These are phyloP conservation scores for Umbelopsis sp. DNA, from an alignment of 192 early-diverging fungal species.

Conservation along the genomic window DNA sequence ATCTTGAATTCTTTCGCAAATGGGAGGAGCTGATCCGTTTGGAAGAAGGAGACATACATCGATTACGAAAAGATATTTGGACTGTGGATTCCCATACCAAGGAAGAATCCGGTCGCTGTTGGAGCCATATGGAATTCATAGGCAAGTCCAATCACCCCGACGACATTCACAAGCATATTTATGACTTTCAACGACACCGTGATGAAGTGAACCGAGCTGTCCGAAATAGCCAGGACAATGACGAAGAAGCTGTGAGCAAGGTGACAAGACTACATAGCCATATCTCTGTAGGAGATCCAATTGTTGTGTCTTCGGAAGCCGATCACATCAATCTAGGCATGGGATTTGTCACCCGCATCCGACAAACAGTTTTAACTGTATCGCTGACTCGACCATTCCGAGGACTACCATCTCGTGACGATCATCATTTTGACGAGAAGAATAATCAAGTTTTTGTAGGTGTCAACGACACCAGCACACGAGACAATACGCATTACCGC, in stretches of 20 bases:
- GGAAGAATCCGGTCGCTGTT: slow-evolving; percentile 40
- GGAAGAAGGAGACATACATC: slow-evolving; percentile 73
- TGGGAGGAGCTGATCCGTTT: slow-evolving; percentile 77
- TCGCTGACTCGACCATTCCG: slow-evolving; percentile 64
- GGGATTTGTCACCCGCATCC: slow-evolving; percentile 69
- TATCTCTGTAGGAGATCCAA: slow-evolving; percentile 71
- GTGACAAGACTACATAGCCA: slow-evolving; percentile 46
- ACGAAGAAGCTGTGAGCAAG: neutral
- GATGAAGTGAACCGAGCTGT: slow-evolving; percentile 17
- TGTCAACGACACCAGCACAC: slow-evolving; percentile 17
- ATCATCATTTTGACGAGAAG: slow-evolving; percentile 47
- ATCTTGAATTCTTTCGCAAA: slow-evolving; percentile 72
- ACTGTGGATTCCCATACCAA: slow-evolving; percentile 50
- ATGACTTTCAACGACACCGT: slow-evolving; percentile 46
- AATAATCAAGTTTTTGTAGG: slow-evolving; percentile 64
- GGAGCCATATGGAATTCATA: slow-evolving; percentile 6
- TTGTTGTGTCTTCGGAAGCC: slow-evolving; percentile 78
- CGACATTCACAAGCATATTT: neutral
- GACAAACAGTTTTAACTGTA: slow-evolving; percentile 50
- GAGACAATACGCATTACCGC: slow-evolving; percentile 51
- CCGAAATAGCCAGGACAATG: no score
- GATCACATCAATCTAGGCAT: slow-evolving; percentile 75
- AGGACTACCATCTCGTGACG: slow-evolving; percentile 51
- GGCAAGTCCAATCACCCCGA: slow-evolving; percentile 19
- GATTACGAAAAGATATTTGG: slow-evolving; percentile 73